Percentiles rank a stretch among this genome's conserved stretches.
phyloP scores from a whole-genome alignment of 2,329 filamentous ascomycete genomes.

The Dothideomycetes sp. region DNA sequence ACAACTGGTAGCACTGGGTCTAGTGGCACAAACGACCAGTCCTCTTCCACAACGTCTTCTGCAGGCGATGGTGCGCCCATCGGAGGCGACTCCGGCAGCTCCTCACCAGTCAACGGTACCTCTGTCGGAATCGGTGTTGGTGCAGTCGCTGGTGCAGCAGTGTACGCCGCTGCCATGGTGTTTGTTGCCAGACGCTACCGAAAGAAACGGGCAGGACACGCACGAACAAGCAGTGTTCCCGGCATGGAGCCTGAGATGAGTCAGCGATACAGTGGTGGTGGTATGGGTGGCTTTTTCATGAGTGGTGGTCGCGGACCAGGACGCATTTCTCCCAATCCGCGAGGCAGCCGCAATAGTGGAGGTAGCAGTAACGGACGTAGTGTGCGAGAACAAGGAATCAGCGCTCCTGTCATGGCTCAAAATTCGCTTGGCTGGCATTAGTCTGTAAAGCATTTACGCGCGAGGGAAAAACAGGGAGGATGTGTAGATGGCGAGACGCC shows the following conservation, averaged over 20 bases:
- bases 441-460: conserved; percentile 20
- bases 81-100: conserved; percentile 37
- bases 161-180: conserved; percentile 94
- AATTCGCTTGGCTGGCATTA: conserved; percentile 96
- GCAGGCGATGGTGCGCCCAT: conserved; percentile 37
- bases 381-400: conserved; percentile 63
- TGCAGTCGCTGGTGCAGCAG: conserved; percentile 64
- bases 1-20: conserved; percentile 30
- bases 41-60: conserved; percentile 19
- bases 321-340: conserved; percentile 26
- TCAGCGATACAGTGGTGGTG: conserved; percentile 23
- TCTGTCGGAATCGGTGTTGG: conserved; percentile 63
- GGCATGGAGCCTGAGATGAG: conserved; percentile 49
- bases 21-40: conserved; percentile 27
- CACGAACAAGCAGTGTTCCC: conserved; percentile 64
- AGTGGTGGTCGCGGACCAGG: conserved; percentile 45
- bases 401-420: conserved; percentile 80
- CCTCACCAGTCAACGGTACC: conserved; percentile 51
- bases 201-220: conserved; percentile 54
- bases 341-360: conserved; percentile 30
- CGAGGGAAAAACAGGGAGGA: not conserved
- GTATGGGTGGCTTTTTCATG: conserved; percentile 47
- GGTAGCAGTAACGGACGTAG: conserved; percentile 37
- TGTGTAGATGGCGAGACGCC: not conserved
- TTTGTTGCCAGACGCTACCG: conserved; percentile 83